Conservation (phyloP, 805 yeast species). For the Candida argentea region DNA sequence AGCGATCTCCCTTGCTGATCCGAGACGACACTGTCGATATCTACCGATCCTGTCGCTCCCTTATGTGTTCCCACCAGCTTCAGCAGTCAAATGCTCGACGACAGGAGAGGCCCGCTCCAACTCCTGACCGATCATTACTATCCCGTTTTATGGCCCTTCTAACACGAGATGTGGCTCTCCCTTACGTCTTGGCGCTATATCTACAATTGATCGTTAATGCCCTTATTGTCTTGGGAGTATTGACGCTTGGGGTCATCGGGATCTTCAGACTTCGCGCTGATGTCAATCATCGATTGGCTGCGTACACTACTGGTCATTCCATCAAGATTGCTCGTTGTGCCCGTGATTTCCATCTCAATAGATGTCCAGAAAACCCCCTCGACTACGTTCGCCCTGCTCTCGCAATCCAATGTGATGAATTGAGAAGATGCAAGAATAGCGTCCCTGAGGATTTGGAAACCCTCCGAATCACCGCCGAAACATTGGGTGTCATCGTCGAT, state of each 20-base stretch:
- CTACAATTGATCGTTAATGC: conserved; percentile 55
- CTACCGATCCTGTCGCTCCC: too few species aligned
- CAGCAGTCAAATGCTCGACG: background rate
- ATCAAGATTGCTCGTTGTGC: too few species aligned
- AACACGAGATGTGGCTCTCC: conserved; percentile 36
- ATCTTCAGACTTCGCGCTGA: conserved; percentile 53
- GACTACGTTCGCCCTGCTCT: too few species aligned
- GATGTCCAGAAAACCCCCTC: too few species aligned
- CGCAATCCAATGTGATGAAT: conserved; percentile 55
- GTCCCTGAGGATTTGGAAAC: conserved; percentile 63
- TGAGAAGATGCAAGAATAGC: conserved; percentile 77
- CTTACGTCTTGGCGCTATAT: conserved; percentile 50
- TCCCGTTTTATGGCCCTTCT: too few species aligned
- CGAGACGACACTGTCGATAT: too few species aligned
- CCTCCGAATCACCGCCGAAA: conserved; percentile 68
- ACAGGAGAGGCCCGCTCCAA: background rate
- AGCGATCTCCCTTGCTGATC: too few species aligned
- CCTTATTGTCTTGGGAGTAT: conserved; percentile 37
- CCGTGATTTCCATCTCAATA: too few species aligned
- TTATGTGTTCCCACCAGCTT: too few species aligned
- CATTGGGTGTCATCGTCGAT: conserved; percentile 73
- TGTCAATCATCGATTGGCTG: conserved; percentile 59
- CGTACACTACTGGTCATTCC: conserved; percentile 44
- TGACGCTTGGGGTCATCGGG: conserved; percentile 42
- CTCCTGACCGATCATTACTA: too few species aligned